These are phyloP conservation scores for Chrysoporthe deuterocubensis DNA, from an alignment of 2,329 filamentous ascomycete genomes.

Conservation along the genomic window DNA sequence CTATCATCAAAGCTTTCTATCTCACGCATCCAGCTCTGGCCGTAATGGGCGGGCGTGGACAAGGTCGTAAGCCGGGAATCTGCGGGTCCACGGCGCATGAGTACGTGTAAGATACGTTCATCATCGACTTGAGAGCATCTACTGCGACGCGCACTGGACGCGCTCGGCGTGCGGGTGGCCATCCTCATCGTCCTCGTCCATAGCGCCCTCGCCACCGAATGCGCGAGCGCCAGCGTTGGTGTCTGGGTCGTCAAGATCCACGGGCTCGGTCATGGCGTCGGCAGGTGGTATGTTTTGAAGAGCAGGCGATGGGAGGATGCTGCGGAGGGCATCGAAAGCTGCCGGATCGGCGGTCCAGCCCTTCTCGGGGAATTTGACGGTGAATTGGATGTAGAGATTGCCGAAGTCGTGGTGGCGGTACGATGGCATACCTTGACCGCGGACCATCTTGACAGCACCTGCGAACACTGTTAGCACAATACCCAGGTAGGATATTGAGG, in stretches of 20 bases:
- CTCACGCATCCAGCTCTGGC: not conserved
- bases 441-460: conserved; percentile 93
- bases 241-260: conserved; percentile 84
- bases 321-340: conserved; percentile 79
- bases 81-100: not conserved
- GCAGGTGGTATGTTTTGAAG: conserved; percentile 69
- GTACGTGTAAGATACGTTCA: not conserved
- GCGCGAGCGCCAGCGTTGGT: conserved; percentile 69
- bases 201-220: conserved; percentile 62
- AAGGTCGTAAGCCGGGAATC: not conserved
- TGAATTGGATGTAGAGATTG: conserved; percentile 97
- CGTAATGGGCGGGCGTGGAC: not conserved
- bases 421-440: conserved; percentile 97
- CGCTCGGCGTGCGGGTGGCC: conserved; percentile 76
- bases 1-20: conserved; percentile 8
- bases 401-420: conserved; percentile 92
- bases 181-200: conserved; percentile 80
- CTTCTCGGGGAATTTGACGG: conserved; percentile 93
- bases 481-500: not conserved
- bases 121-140: conserved; percentile 45
- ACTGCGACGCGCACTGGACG: conserved; percentile 87
- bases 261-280: conserved; percentile 92
- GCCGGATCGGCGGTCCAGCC: conserved; percentile 68
- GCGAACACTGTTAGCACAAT: conserved; percentile 32
- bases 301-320: conserved; percentile 75